Conservation (phyloP, 352 stramenopile species). For the Pythium brachiatum region DNA sequence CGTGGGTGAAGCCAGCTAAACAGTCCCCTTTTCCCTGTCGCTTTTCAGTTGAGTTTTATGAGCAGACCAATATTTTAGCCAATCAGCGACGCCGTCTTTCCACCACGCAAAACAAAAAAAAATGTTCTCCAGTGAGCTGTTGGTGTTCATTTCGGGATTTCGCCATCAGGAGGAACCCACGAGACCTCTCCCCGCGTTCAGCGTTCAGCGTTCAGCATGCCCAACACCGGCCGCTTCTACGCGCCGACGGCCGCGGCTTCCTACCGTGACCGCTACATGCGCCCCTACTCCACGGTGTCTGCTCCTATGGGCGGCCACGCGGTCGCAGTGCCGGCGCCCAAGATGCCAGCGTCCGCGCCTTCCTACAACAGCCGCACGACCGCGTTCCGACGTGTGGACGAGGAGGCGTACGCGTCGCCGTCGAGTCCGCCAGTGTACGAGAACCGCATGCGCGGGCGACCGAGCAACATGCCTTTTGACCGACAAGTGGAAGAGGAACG, state of each 20-base stretch:
- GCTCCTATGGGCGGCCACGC: conserved; percentile 10
- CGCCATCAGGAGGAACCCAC: conserved; percentile 1
- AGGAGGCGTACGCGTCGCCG: conserved; percentile 1
- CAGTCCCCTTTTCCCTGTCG: conserved; percentile 18
- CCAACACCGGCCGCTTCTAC: conserved; percentile 28
- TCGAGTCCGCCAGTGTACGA: conserved; percentile 7
- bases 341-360: not conserved
- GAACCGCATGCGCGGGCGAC: conserved; percentile 10
- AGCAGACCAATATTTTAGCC: conserved; percentile 14
- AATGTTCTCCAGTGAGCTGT: not conserved
- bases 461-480: not conserved
- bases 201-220: conserved; percentile 8
- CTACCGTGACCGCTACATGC: conserved; percentile 28
- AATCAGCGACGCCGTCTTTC: conserved; percentile 14
- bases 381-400: conserved; percentile 4
- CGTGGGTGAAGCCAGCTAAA: not conserved
- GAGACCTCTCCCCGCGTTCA: not conserved
- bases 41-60: not conserved
- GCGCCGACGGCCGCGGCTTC: conserved; percentile 9
- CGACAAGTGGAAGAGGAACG: not conserved
- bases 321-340: not conserved
- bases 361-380: not conserved
- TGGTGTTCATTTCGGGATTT: conserved; percentile 27
- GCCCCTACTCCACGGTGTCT: conserved; percentile 26
- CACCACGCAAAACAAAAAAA: conserved; percentile 19